Evolutionary conservation across 208 protist species (phyloP).

Genomic region (Crithidia thermophila): DNA sequence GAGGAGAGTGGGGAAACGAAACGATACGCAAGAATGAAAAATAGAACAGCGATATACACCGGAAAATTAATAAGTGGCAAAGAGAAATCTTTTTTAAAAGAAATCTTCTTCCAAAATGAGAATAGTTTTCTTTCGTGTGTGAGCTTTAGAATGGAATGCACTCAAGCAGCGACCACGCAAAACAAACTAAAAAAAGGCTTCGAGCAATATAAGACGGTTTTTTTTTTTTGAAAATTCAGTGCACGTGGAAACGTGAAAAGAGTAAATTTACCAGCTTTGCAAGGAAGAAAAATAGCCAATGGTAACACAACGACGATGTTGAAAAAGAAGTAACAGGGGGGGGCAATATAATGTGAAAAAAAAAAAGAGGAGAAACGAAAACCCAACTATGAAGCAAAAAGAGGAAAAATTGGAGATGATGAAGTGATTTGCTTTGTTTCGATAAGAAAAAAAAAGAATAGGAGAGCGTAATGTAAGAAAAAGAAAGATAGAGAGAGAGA

Average conservation of each 20-base stretch:
- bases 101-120: too few species aligned
- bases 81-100: too few species aligned
- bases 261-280: too few species aligned
- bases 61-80: background rate
- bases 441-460: constrained; percentile 6
- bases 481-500: background rate
- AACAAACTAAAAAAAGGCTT: too few species aligned
- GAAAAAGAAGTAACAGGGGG: background rate
- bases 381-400: background rate
- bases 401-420: background rate
- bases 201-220: too few species aligned
- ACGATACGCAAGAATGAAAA: background rate
- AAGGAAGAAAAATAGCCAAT: background rate
- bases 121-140: too few species aligned
- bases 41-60: background rate
- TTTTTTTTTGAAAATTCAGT: too few species aligned
- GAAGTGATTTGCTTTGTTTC: background rate
- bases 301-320: background rate
- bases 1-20: background rate
- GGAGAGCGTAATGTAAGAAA: background rate
- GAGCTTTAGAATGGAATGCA: too few species aligned
- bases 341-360: background rate
- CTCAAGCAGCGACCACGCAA: too few species aligned
- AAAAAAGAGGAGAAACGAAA: background rate
- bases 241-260: too few species aligned